Conservation (phyloP, 495 filamentous ascomycete species). For the Penicillium subrubescens region DNA sequence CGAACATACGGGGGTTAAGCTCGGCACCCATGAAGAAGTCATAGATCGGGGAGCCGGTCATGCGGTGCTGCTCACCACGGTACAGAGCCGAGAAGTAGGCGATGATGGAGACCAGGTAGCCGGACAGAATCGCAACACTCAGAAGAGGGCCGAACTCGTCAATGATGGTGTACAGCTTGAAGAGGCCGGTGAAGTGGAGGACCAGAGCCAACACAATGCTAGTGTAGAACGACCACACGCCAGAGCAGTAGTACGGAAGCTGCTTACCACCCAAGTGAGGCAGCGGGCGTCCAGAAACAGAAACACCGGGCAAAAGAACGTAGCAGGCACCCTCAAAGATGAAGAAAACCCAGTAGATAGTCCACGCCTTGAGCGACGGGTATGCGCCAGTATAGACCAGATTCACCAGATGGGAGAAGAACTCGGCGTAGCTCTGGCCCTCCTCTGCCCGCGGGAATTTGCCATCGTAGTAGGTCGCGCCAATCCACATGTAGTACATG, state of each 20-base stretch:
- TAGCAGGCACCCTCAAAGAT: conserved; percentile 81
- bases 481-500: conserved; percentile 99
- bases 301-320: conserved; percentile 80
- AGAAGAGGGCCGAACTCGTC: conserved; percentile 94
- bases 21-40: conserved; percentile 99
- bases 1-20: conserved; percentile 93
- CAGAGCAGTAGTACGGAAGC: conserved; percentile 92
- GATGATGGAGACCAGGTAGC: conserved; percentile 74
- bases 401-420: conserved; percentile 63
- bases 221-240: conserved; percentile 80
- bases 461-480: conserved; percentile 86
- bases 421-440: conserved; percentile 67
- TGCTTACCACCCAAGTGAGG: conserved; percentile 79
- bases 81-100: conserved; percentile 82
- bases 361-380: conserved; percentile 78
- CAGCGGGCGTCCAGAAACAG: conserved; percentile 81
- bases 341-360: conserved; percentile 91
- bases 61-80: conserved; percentile 82
- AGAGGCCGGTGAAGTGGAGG: conserved; percentile 80
- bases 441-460: conserved; percentile 69
- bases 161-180: conserved; percentile 90
- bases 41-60: conserved; percentile 90
- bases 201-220: conserved; percentile 68
- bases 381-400: conserved; percentile 81
- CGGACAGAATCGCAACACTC: conserved; percentile 86